Evolutionary conservation across 345 rosid species (phyloP).

Genomic region (Lagerstroemia speciosa): DNA sequence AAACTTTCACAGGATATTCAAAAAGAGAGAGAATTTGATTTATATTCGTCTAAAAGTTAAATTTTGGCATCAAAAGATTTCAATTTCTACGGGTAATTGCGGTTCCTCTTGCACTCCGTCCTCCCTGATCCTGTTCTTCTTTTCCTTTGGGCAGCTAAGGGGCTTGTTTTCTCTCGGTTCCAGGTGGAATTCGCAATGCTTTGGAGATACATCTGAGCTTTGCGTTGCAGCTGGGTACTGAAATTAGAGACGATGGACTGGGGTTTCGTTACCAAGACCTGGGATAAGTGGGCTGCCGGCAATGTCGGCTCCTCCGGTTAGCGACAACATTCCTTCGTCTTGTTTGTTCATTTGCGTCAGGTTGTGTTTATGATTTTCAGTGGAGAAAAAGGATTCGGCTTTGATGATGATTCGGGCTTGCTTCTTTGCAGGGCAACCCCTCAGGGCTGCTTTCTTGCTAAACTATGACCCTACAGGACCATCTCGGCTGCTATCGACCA

Average conservation of each 20-base stretch:
- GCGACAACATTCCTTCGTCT: not conserved
- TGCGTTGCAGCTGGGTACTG: not conserved
- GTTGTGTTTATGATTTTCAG: not conserved
- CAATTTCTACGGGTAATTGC: too few species aligned
- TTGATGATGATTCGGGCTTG: conserved; percentile 3
- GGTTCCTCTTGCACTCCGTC: too few species aligned
- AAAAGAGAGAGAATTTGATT: too few species aligned
- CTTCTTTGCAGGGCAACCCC: conserved; percentile 40
- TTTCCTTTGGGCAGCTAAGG: not conserved
- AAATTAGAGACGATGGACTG: conserved; percentile 45
- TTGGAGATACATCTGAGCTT: not conserved
- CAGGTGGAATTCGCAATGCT: not conserved
- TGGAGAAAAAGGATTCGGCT: not conserved
- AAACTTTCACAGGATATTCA: too few species aligned
- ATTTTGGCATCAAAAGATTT: too few species aligned
- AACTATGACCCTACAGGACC: conserved; percentile 71
- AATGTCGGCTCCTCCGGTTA: conserved; percentile 52
- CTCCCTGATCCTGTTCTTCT: too few species aligned
- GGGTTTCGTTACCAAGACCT: conserved; percentile 42
- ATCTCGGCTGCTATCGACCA: conserved; percentile 68
- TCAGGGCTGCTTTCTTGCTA: conserved; percentile 67
- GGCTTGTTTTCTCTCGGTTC: not conserved
- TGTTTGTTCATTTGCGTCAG: not conserved
- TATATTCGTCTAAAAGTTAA: too few species aligned
- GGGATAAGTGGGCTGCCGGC: conserved; percentile 71